Base-by-base conservation (phyloP, 1,284 basidiomycete genomes). In the Peniophora sp. region DNA sequence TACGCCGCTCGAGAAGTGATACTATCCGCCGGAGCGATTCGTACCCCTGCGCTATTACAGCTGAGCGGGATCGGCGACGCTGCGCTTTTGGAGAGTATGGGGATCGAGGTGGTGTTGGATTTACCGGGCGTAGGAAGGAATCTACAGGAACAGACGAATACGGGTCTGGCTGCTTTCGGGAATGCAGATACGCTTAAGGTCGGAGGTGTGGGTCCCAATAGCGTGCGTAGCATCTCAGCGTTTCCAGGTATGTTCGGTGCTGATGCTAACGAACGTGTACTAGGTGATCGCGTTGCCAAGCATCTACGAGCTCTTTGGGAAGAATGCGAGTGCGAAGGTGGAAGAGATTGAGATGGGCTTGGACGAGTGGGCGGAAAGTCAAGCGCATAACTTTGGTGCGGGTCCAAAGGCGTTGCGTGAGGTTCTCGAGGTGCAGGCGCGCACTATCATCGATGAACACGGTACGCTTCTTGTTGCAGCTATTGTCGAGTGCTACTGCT, bases 131-230 rank as follows among this genome's bases (percentile, higher is more conserved):
- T 75, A 9, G 73, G 73, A 5, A 66, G 61, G 56, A 77, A 76
- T 57, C 63, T 77, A 17, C 73, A 75, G 56, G 74, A 75, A 55
- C 73, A 76, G 68, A 69, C 71, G 9, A 69, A 70, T 66, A 73
- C 66, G 57, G 63, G 66, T 6, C 61, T 73, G 23, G 73, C 71
- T 11, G 71, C 70, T 1, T 50, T 56, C 23, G 58, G 58, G 2
- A 32, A 12, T 12, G 27, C 27, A 32, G 57, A 61, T 50, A 56
- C 57, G 20, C 73, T 70, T 56, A 57, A 72, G 53, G 23, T 46
- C 10, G 66, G 60, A 24, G 72, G 73, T 1, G 32, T 53, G n/a
- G 73, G 73, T 1, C 71, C 70, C 2, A 67, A 68, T 1, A 69
- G 74, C 56, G 64, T 64, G 12, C 27, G 27, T 32, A 12, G n/a